Evolutionary conservation across 78 protist species (phyloP).

Genomic region (Thecamonas trahens): DNA sequence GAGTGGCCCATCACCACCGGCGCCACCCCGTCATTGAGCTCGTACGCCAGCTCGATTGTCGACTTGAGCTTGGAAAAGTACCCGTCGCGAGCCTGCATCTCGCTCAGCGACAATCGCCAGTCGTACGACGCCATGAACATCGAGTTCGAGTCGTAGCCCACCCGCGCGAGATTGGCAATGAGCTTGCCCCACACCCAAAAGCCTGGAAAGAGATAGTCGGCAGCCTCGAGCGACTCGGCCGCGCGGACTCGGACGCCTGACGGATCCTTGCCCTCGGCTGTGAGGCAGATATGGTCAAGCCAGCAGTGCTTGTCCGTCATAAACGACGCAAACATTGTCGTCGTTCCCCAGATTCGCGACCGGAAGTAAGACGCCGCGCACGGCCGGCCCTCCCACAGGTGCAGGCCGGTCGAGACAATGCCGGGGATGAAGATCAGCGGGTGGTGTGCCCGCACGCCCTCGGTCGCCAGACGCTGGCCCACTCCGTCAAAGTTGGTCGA

Average conservation of each 20-base stretch:
- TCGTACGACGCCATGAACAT: background rate
- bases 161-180: background rate
- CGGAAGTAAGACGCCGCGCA: conserved; percentile 26
- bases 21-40: background rate
- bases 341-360: conserved; percentile 28
- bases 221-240: conserved; percentile 15
- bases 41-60: background rate
- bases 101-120: background rate
- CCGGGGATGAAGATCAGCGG: conserved; percentile 31
- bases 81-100: conserved; percentile 14
- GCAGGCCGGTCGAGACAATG: conserved; percentile 22
- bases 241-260: conserved; percentile 5
- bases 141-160: conserved; percentile 10
- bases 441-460: too few relatives aligned
- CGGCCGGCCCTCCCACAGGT: conserved; percentile 26
- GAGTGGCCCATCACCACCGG: conserved; percentile 4
- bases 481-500: too few relatives aligned
- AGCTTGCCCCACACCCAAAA: conserved; percentile 20
- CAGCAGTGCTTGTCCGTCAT: conserved; percentile 7
- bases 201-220: conserved; percentile 17
- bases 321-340: conserved; percentile 5
- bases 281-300: conserved; percentile 26
- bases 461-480: too few relatives aligned
- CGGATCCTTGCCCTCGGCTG: conserved; percentile 14
- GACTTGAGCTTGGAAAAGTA: background rate